Base-by-base conservation (phyloP, 2,329 filamentous ascomycete genomes). In the Lasiodiplodia sp. region DNA sequence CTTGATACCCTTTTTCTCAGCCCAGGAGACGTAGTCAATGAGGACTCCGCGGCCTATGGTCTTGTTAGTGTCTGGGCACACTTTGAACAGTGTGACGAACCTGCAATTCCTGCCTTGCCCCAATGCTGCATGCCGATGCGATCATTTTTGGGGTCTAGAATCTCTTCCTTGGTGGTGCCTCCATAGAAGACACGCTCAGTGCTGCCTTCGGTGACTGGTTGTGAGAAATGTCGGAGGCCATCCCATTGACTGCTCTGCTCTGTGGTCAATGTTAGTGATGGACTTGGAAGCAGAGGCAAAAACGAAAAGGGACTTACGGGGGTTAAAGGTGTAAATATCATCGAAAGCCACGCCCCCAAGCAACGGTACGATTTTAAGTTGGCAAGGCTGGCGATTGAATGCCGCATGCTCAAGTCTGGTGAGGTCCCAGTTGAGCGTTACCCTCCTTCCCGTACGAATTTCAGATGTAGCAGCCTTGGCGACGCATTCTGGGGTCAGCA, bases 301-400 rank as follows among this genome's bases (percentile, higher is more conserved):
- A 25, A 14, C 2, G 16, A 11, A 8, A 10, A 25, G 8, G 12
- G 6, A 55, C 69, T 38, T 34, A 70, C 69, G 73, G n/a, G 73
- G 71, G 58, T 74, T 74, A 49, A 73, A 73, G 3, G 67, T 69
- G 58, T 70, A 72, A 2, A 73, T 55, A 58, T 73, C 72, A 52
- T 73, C 72, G 53, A 84, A 86, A 5, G 81, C 82, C 0, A 80
- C 74, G 11, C 84, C 82, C 11, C 80, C 79, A 10, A 87, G 76
- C 18, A 87, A 69, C 12, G 83, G 80, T 0, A 86, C 78, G 67
- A 88, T 84, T 67, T 81, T 81, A 71, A 87, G 86, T 38, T 83
- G 76, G 63, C 83, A 84, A 10, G 83, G 82, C 40, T 83, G 82
- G 2, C 87, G 81, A 53, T 83, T 83, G 71, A 88, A 84, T 69